Evolutionary conservation across 108 stramenopile genomes (phyloP).

Genomic region (Fragilariopsis cylindrus): DNA sequence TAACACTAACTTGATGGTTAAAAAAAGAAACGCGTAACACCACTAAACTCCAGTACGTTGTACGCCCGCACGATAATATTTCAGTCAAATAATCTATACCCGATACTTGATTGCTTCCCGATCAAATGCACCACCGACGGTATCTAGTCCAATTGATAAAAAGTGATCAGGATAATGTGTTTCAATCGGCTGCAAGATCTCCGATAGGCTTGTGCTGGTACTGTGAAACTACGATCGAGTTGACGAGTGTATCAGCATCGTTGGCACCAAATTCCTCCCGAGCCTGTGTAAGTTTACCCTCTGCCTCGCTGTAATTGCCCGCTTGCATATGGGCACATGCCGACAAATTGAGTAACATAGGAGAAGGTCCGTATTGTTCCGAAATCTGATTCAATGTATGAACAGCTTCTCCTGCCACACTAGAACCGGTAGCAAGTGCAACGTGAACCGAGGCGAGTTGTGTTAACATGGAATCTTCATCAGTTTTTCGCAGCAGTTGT

Average conservation of each 20-base stretch:
- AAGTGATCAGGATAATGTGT: conserved; percentile 60
- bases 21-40: too few relatives aligned
- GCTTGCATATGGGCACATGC: conserved; percentile 89
- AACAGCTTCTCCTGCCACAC: conserved; percentile 79
- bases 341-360: conserved; percentile 86
- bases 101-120: conserved; percentile 84
- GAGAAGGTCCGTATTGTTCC: conserved; percentile 93
- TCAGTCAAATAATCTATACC: conserved; percentile 6
- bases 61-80: too few relatives aligned
- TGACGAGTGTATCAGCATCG: conserved; percentile 84
- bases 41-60: too few relatives aligned
- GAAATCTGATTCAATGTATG: conserved; percentile 87
- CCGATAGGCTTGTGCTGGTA: conserved; percentile 69
- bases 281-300: conserved; percentile 70
- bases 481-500: conserved; percentile 66
- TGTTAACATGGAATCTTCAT: conserved; percentile 96
- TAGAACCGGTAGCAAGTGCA: conserved; percentile 81
- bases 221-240: conserved; percentile 84
- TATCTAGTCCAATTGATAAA: conserved; percentile 64
- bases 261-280: conserved; percentile 58
- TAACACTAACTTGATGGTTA: too few relatives aligned
- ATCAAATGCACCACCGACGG: conserved; percentile 82
- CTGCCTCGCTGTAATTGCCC: conserved; percentile 87
- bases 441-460: conserved; percentile 88
- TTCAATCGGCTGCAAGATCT: conserved; percentile 49